phyloP scores from a whole-genome alignment of 805 yeast species.

The Tanozyma kutaoensis region DNA sequence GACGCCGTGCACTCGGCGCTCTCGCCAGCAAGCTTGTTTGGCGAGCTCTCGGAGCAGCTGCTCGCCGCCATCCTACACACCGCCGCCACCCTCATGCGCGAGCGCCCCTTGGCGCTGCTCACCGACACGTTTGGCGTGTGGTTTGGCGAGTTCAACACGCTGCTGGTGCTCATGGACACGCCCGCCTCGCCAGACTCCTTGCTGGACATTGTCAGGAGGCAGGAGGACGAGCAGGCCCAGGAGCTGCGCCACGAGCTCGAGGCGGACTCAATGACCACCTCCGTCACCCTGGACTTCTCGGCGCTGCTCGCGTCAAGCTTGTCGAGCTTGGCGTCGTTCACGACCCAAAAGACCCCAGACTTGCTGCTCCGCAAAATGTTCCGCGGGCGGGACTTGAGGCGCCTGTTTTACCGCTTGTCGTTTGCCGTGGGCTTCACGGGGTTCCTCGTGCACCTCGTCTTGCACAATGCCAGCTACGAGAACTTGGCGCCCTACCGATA shows the following conservation, averaged over 20 bases:
- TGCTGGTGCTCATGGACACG: conserved; percentile 16
- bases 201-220: no score
- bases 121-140: conserved; percentile 16
- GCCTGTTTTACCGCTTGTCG: conserved; percentile 21
- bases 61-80: conserved; percentile 13
- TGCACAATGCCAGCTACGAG: conserved; percentile 11
- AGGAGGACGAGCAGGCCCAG: no score
- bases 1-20: conserved; percentile 22
- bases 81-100: conserved; percentile 13
- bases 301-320: no score
- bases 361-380: no score
- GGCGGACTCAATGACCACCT: no score
- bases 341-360: no score
- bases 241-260: no score
- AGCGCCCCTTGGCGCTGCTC: conserved; percentile 10
- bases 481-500: no score
- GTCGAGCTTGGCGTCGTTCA: no score
- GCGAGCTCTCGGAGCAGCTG: conserved; percentile 12
- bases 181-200: no score
- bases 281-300: no score
- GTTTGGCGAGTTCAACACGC: conserved; percentile 19
- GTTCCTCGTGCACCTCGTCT: conserved; percentile 19
- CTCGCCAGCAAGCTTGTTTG: conserved; percentile 16
- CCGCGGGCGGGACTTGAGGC: no score
- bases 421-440: conserved; percentile 27